Percentiles rank a stretch among this genome's conserved stretches.
phyloP scores from a whole-genome alignment of 129 eudicot genomes.

The Flaveria ramosissima region DNA sequence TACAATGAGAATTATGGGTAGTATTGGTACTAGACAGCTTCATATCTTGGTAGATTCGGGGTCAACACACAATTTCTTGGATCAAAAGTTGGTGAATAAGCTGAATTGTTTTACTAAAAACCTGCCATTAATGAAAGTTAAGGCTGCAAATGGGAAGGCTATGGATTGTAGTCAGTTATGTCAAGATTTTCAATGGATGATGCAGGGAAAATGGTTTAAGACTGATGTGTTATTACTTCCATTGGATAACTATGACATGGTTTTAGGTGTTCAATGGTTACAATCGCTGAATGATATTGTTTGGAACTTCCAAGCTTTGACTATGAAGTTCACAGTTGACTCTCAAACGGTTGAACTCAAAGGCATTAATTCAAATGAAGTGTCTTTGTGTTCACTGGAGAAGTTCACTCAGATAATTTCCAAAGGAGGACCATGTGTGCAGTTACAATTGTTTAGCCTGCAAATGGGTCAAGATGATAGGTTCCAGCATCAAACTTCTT shows the following conservation, averaged over 20 bases:
- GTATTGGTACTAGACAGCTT: not conserved
- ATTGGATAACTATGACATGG: not conserved
- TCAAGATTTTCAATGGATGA: not conserved
- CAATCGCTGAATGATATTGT: not conserved
- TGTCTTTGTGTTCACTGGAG: no score
- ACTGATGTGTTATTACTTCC: not conserved
- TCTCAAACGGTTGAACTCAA: no score
- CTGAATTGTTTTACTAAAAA: no score
- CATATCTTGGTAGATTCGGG: not conserved
- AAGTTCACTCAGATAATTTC: no score
- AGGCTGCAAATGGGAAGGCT: not conserved
- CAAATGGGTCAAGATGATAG: no score
- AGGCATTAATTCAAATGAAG: no score
- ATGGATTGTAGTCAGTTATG: not conserved
- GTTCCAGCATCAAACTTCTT: no score
- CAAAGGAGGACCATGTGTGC: no score
- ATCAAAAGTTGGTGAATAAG: no score
- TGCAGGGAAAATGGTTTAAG: not conserved
- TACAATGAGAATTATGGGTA: not conserved
- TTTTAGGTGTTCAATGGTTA: not conserved
- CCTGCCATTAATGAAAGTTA: not conserved
- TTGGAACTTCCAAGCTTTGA: not conserved
- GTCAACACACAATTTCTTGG: not conserved
- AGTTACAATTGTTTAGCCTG: no score
- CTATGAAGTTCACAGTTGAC: no score